Base-by-base conservation (phyloP, 2,329 filamentous ascomycete species). In the Sporothrix sp. region DNA sequence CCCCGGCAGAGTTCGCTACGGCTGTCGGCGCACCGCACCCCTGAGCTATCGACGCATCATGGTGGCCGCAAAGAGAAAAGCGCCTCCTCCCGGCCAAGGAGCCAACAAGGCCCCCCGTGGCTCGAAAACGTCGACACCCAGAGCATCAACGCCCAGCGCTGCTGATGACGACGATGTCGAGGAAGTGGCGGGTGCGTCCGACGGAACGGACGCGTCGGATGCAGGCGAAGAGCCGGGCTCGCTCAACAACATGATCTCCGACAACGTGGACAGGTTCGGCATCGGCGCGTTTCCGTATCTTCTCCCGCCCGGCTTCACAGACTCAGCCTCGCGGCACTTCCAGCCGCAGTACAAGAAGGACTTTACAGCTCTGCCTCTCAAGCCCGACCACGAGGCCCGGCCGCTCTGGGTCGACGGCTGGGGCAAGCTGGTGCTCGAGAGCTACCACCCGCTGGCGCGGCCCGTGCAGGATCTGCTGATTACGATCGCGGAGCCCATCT, bases 381-480 rank as follows among this genome's bases (percentile, higher is more conserved):
- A 42, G 21, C 23, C 39, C 21, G 39, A 42, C n/a, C 39, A 42
- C 14, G 39, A 42, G 10, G 11, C 20, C 11, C 20, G 39, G 39
- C 39, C 39, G 13, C 39, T 42, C 6, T 42, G 39, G 39, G 25
- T 42, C 3, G 39, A 42, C 25, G 39, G 39, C 21, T 42, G 39
- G 39, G 23, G 39, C 6, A 42, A 35, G 21, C 44, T 47, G 11
- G 93, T 94, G 27, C 74, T 97, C 38, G 91, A 98, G 72, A 95
- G 89, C 59, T 97, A 96, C 70, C 91, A 87, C 48, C 86, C 90
- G 2, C 73, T 93, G 51, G 89, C 91, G 52, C 78, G 84, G 52
- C 84, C 90, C 61, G 91, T 88, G 0, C 89, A 95, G 63, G 89
- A 95, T 65, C 95, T 98, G 64, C 73, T 98, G 53, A 95, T 94